Evolutionary conservation across 2,329 filamentous ascomycete species (phyloP).

Genomic region (Penicillium sp.): DNA sequence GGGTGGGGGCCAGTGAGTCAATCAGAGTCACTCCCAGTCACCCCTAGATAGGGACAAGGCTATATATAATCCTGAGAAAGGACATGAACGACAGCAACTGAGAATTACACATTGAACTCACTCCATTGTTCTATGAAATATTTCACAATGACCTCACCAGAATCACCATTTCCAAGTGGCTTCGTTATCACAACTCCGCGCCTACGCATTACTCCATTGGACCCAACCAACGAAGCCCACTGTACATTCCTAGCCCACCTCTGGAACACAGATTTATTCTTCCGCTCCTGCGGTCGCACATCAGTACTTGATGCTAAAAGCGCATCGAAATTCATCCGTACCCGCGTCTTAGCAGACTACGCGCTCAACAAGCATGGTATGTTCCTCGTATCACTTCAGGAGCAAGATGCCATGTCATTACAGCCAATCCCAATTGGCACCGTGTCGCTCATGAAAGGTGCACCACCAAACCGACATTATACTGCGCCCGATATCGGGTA

Average conservation of each 20-base stretch:
- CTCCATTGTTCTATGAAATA: neutral
- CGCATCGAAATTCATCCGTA: conserved; percentile 11
- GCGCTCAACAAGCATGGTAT: conserved; percentile 7
- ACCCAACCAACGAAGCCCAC: conserved; percentile 12
- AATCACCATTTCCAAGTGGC: conserved; percentile 8
- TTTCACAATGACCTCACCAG: neutral
- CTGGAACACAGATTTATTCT: conserved; percentile 22
- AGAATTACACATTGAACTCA: neutral
- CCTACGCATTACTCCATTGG: conserved; percentile 17
- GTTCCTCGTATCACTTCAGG: conserved; percentile 11
- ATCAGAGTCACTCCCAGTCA: neutral
- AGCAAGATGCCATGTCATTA: neutral
- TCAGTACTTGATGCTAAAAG: conserved; percentile 7
- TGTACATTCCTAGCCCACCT: conserved; percentile 16
- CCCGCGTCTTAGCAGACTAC: conserved; percentile 5
- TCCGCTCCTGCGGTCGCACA: conserved; percentile 12
- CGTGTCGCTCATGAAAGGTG: conserved; percentile 19
- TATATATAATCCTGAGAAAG: neutral
- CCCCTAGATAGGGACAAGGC: neutral
- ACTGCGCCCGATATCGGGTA: conserved; percentile 27
- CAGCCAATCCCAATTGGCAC: conserved; percentile 10
- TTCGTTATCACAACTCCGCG: conserved; percentile 17
- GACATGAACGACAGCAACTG: neutral
- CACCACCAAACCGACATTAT: conserved; percentile 12
- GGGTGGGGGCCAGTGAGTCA: neutral